phyloP scores from a whole-genome alignment of 768 basidiomycete species.

The Grammothele lineata region DNA sequence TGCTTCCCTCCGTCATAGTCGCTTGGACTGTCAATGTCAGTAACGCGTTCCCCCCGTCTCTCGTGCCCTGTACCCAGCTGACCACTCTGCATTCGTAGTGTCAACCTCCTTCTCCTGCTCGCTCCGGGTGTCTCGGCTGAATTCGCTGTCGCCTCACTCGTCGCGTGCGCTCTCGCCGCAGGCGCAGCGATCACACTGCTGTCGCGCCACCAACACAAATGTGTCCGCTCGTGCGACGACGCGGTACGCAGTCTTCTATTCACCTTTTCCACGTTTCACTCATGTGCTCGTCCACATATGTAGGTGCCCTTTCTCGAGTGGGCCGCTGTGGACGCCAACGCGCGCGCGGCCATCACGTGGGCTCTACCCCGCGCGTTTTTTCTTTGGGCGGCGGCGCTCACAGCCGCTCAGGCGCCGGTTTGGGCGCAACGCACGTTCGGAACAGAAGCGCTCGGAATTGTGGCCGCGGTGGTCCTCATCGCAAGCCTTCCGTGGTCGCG shows the following conservation, averaged over 20 bases:
- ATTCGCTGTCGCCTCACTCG: conserved; percentile 10
- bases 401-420: too few species aligned
- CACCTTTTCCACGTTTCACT: too few species aligned
- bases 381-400: too few species aligned
- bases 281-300: too few species aligned
- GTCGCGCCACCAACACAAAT: conserved; percentile 1
- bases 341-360: too few species aligned
- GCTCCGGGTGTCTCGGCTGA: neutral
- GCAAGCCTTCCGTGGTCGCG: too few species aligned
- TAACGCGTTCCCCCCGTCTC: neutral
- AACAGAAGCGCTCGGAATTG: too few species aligned
- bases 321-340: too few species aligned
- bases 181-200: conserved; percentile 11
- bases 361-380: neutral
- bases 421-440: too few species aligned
- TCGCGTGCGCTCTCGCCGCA: conserved; percentile 13
- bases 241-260: conserved; percentile 21
- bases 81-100: conserved; percentile 4
- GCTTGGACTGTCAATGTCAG: conserved; percentile 22
- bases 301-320: too few species aligned
- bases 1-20: conserved; percentile 16
- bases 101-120: conserved; percentile 13
- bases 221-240: too few species aligned
- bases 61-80: neutral
- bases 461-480: too few species aligned